Evolutionary conservation across 331 rosid genomes (phyloP).

Genomic region (Malus hybrid): DNA sequence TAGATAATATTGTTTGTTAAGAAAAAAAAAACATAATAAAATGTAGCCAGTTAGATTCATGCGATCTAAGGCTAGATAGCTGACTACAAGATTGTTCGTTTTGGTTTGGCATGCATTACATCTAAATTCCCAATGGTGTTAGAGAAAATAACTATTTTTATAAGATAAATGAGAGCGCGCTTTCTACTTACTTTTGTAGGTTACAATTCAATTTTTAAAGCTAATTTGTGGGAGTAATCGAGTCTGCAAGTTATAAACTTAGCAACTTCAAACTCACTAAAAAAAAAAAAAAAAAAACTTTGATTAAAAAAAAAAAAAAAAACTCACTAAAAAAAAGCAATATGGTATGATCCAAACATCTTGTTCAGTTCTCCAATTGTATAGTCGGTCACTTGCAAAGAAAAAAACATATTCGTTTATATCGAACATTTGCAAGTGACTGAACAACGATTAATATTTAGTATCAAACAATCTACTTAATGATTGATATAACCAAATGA

Average conservation of each 20-base stretch:
- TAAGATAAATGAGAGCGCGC: background rate
- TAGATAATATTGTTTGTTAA: background rate
- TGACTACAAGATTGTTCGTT: background rate
- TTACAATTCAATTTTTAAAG: background rate
- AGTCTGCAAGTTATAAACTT: background rate
- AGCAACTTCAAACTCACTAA: background rate
- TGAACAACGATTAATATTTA: background rate
- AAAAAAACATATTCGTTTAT: background rate
- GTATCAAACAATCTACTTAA: background rate
- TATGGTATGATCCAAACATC: background rate
- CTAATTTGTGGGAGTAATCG: background rate
- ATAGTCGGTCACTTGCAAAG: too few species aligned
- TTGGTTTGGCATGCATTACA: conserved; percentile 11
- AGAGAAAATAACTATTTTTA: background rate
- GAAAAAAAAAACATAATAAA: too few species aligned
- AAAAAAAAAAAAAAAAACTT: too few species aligned
- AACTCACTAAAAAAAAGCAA: background rate
- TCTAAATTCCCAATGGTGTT: background rate
- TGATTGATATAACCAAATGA: background rate
- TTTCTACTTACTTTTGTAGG: conserved; percentile 4
- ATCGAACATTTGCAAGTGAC: background rate
- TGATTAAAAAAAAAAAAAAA: too few species aligned
- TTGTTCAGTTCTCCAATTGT: too few species aligned
- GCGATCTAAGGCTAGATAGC: background rate
- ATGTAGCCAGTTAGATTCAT: background rate